A percentile compares a stretch with the other conserved stretches of the same genome.
phyloP scores from a whole-genome alignment of 441 rosid species.

The Corymbia calophylla region DNA sequence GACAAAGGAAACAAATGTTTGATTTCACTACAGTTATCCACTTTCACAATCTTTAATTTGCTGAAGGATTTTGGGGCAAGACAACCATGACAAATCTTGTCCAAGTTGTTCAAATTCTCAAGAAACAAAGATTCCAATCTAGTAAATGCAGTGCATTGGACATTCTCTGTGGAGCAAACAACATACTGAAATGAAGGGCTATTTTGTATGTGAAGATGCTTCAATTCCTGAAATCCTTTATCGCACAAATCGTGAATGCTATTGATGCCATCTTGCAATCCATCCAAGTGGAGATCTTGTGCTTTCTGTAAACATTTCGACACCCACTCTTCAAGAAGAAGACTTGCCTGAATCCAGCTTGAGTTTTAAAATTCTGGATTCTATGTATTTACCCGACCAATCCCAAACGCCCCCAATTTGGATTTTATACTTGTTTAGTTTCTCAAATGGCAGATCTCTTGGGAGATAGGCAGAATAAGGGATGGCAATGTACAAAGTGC shows the following conservation, averaged over 20 bases:
- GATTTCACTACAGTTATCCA: neutral
- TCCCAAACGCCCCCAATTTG: neutral
- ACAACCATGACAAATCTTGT: accelerated
- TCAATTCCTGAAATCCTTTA: too few species aligned
- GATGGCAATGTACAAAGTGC: accelerated
- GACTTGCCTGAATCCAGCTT: neutral
- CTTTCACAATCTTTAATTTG: too few species aligned
- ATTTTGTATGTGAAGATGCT: too few species aligned
- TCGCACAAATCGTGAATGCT: too few species aligned
- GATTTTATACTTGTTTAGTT: accelerated
- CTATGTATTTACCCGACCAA: accelerated
- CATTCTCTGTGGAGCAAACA: accelerated
- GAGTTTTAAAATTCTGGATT: neutral
- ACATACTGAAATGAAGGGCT: too few species aligned
- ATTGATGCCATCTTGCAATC: neutral
- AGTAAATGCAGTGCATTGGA: accelerated
- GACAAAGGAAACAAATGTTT: neutral
- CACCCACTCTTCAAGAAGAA: neutral
- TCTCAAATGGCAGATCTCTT: accelerated
- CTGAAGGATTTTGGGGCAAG: accelerated
- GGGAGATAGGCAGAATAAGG: neutral
- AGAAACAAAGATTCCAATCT: too few species aligned
- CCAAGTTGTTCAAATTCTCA: accelerated
- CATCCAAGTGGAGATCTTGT: neutral
- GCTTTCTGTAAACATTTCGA: accelerated